Evolutionary conservation across 2,329 filamentous ascomycete species (phyloP).

Genomic region (Ceratocystis ficicola): DNA sequence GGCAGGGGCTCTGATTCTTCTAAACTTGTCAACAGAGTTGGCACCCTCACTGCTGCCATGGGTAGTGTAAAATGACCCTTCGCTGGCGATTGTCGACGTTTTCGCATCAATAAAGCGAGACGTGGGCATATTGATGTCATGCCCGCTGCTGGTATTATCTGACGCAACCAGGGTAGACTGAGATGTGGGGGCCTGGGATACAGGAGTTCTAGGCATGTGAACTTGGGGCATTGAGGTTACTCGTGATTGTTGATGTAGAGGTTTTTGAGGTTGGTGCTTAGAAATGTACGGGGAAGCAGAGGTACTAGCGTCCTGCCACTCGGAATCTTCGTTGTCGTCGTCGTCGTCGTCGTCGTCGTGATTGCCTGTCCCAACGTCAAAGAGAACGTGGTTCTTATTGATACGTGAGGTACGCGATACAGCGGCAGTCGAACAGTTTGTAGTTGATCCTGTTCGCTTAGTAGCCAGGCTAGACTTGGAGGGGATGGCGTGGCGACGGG

Average conservation of each 20-base stretch:
- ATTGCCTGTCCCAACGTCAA: slow-evolving; percentile 45
- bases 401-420: slow-evolving; percentile 39
- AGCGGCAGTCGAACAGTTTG: slow-evolving; percentile 14
- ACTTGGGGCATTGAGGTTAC: slow-evolving; percentile 22
- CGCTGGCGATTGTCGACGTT: slow-evolving; percentile 38
- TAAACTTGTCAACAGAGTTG: slow-evolving; percentile 29
- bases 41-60: slow-evolving; percentile 25
- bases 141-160: slow-evolving; percentile 31
- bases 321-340: slow-evolving; percentile 39
- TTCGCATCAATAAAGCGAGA: slow-evolving; percentile 48
- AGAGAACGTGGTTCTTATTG: slow-evolving; percentile 45
- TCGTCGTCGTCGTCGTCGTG: slow-evolving; percentile 41
- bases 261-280: slow-evolving; percentile 13
- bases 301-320: slow-evolving; percentile 55
- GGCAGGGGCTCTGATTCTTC: slow-evolving; percentile 26
- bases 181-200: neutral
- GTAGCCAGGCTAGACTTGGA: slow-evolving; percentile 44
- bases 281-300: slow-evolving; percentile 46
- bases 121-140: slow-evolving; percentile 41
- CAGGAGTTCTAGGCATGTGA: neutral
- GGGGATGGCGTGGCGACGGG: slow-evolving; percentile 42
- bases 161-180: slow-evolving; percentile 10
- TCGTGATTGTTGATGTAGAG: neutral
- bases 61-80: slow-evolving; percentile 41
- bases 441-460: slow-evolving; percentile 34